Evolutionary conservation across 2,329 filamentous ascomycete species (phyloP).

Genomic region (Aciculosporium take): DNA sequence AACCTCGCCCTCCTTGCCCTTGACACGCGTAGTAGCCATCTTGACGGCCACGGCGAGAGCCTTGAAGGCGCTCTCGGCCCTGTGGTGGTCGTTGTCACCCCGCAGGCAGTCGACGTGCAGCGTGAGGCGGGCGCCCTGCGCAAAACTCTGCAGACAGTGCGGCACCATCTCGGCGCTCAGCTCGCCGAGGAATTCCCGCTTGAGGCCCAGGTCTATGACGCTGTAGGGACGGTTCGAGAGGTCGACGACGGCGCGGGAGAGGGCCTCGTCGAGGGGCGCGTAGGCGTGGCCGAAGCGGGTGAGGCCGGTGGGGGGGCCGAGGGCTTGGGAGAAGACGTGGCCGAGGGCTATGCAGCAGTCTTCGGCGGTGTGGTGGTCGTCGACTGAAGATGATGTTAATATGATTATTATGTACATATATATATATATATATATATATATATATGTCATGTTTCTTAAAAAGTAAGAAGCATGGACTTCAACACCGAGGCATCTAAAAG

Average conservation of each 20-base stretch:
- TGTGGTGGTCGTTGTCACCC: slow-evolving; percentile 89
- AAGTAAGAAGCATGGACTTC: no score
- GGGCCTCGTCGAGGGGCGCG: slow-evolving; percentile 85
- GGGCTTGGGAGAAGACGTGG: slow-evolving; percentile 64
- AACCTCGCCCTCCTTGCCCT: slow-evolving; percentile 78
- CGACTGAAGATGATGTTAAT: no score
- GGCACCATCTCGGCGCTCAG: slow-evolving; percentile 94
- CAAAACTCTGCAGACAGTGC: slow-evolving; percentile 89
- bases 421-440: no score
- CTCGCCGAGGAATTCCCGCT: slow-evolving; percentile 85
- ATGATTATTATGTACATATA: no score
- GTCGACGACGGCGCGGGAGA: slow-evolving; percentile 87
- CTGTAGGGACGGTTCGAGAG: slow-evolving; percentile 81
- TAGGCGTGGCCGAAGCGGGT: slow-evolving; percentile 87
- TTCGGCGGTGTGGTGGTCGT: slow-evolving; percentile 97
- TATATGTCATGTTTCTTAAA: no score
- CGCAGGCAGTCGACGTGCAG: slow-evolving; percentile 86
- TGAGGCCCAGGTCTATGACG: slow-evolving; percentile 71
- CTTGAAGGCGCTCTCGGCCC: slow-evolving; percentile 95
- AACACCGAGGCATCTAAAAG: no score
- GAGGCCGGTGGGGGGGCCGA: slow-evolving; percentile 66
- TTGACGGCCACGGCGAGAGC: slow-evolving; percentile 77
- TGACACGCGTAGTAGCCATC: slow-evolving; percentile 58
- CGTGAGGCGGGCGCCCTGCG: slow-evolving; percentile 79
- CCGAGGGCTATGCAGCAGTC: slow-evolving; percentile 89